Percentiles rank a stretch among this genome's conserved stretches.
phyloP scores from a whole-genome alignment of 2,329 filamentous ascomycete species.

The Clonostachys byssicola region DNA sequence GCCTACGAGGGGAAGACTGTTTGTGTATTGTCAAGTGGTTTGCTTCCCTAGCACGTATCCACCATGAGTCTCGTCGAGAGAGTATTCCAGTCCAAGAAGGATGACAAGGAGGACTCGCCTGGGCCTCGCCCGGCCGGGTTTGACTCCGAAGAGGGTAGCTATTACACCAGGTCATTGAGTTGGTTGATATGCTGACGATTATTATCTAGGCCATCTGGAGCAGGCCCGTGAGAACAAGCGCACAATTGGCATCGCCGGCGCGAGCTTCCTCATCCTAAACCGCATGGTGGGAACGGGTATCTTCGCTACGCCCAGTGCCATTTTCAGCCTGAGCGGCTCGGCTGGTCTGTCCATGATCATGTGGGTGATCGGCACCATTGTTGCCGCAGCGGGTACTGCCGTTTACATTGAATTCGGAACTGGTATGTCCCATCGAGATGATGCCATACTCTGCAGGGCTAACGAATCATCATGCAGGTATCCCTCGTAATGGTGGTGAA shows the following conservation, averaged over 20 bases:
- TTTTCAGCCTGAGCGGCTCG: slow-evolving; percentile 52
- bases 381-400: slow-evolving; percentile 57
- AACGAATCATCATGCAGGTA: slow-evolving; percentile 21
- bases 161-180: background rate
- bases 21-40: too few species aligned
- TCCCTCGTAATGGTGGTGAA: slow-evolving; percentile 61
- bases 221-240: slow-evolving; percentile 40
- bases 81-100: background rate
- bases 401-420: slow-evolving; percentile 66
- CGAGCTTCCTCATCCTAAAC: slow-evolving; percentile 59
- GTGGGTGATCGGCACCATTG: slow-evolving; percentile 59
- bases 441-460: too few species aligned
- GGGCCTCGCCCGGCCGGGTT: background rate
- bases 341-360: slow-evolving; percentile 60
- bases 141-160: slow-evolving; percentile 1
- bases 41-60: background rate
- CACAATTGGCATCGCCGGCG: slow-evolving; percentile 50
- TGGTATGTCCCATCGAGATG: too few species aligned
- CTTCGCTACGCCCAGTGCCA: slow-evolving; percentile 58
- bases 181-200: background rate
- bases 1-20: too few species aligned
- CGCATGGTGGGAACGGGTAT: slow-evolving; percentile 65
- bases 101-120: background rate
- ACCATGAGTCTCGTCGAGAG: slow-evolving; percentile 3
- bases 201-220: background rate